Evolutionary conservation across 192 early-diverging fungal genomes (phyloP).

Genomic region (Coemansia sp.): DNA sequence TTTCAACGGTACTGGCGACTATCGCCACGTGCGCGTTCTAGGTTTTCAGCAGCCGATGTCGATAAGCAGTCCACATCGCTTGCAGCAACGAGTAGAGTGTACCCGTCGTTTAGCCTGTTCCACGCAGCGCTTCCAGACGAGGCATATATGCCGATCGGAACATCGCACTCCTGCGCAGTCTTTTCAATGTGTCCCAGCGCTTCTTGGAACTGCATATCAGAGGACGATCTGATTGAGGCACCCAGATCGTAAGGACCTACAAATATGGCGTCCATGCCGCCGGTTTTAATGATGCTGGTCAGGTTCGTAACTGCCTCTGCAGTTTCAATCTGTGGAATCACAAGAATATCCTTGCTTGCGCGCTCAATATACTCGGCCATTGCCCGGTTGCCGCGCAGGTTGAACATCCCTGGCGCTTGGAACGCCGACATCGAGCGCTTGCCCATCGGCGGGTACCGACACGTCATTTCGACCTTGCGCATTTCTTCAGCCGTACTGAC

Average conservation of each 20-base stretch:
- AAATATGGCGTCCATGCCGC: conserved; percentile 50
- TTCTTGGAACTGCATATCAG: conserved; percentile 29
- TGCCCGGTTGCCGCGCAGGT: conserved; percentile 34
- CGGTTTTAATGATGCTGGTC: conserved; percentile 29
- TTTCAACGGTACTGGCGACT: conserved; percentile 27
- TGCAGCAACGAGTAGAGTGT: conserved; percentile 50
- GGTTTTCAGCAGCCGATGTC: conserved; percentile 44
- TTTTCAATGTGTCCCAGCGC: conserved; percentile 33
- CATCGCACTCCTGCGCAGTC: conserved; percentile 25
- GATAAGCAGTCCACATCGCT: conserved; percentile 44
- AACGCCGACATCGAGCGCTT: conserved; percentile 44
- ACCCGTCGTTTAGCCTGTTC: conserved; percentile 30
- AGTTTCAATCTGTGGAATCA: conserved; percentile 56
- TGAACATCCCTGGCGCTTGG: conserved; percentile 39
- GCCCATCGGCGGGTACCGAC: conserved; percentile 45
- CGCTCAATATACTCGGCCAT: conserved; percentile 42
- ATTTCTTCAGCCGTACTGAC: conserved; percentile 51
- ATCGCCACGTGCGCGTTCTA: conserved; percentile 41
- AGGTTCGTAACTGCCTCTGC: conserved; percentile 43
- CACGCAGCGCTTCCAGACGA: conserved; percentile 36
- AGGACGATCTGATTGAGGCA: conserved; percentile 29
- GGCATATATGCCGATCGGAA: conserved; percentile 50
- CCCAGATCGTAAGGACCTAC: conserved; percentile 41
- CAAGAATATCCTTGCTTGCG: conserved; percentile 36
- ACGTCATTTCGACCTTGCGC: conserved; percentile 24